Evolutionary conservation across 139 green algal genomes (phyloP), one percentile per base, ranked within the genome.

Genomic region (Pseudopediastrum boryanum): DNA sequence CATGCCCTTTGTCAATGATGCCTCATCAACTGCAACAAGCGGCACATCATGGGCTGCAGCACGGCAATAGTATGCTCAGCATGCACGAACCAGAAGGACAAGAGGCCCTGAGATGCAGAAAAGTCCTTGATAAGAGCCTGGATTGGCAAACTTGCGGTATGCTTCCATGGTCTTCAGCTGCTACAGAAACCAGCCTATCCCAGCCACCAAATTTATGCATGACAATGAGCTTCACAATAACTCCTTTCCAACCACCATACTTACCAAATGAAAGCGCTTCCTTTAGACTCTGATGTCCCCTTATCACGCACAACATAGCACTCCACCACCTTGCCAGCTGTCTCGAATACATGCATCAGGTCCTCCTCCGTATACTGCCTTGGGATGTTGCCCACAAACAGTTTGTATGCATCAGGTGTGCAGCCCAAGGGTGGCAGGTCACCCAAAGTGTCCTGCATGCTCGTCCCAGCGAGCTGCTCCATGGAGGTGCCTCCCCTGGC

Each of bases 381-480:
- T n/a, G 89, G 89, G 41, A 93, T 84, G 64, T 91, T 93, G 67
- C 89, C 89, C 23, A 91, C 85, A 73, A 93, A 93, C 3, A 92
- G 84, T 65, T 87, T 89, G 54, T 85, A 84, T 13, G 81, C 77
- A 42, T 85, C 78, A 38, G 77, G 80, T 1, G 66, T 64, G 59
- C 81, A 86, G 31, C 81, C 75, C 1, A 39, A 43, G 23, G 81
- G 81, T 13, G 81, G 85, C 65, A 75, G 65, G 76, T 89, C 85
- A 1, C 21, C 48, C 6, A 46, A 29, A 21, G 51, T 33, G 5
- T 36, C 62, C 35, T 75, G 59, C 69, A 52, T 4, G 6, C 50
- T n/a, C n/a, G n/a, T n/a, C n/a, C n/a, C n/a, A n/a, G n/a, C n/a
- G n/a, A n/a, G n/a, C n/a, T n/a, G n/a, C n/a, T n/a, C n/a, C n/a